Evolutionary conservation across 2,329 filamentous ascomycete genomes (phyloP), one percentile per base, ranked within the genome.

Genomic region (Diatrype stigma): DNA sequence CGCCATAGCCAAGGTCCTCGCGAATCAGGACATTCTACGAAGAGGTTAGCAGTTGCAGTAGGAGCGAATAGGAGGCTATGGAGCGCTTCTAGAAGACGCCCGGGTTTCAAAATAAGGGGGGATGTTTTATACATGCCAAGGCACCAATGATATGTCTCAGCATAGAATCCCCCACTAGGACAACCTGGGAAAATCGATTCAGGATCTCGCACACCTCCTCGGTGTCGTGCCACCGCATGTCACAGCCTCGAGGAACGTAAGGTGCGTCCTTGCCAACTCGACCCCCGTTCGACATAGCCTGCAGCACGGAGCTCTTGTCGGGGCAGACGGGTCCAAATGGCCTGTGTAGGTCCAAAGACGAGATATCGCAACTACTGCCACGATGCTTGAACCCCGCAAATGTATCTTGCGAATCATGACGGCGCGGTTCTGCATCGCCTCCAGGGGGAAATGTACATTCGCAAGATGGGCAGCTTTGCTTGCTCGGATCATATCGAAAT

Each of bases 111-210:
- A n/a, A n/a, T n/a, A n/a, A n/a, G n/a, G n/a, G n/a, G n/a, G n/a
- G n/a, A n/a, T n/a, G n/a, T n/a, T n/a, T n/a, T n/a, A n/a, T n/a
- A n/a, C n/a, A n/a, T n/a, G n/a, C n/a, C 48, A 77, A 56, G 38
- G 73, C 73, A 1, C 74, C 74, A 32, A 75, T 71, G 12, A 77
- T 67, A 59, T 77, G 74, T 38, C 74, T 64, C 57, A 77, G 59
- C 74, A 77, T 77, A 14, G 73, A 76, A 55, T 77, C 74, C 3
- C 73, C 75, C 6, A 75, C 62, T n/a, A 77, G 58, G 38, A 77
- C 60, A 34, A 78, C 70, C 51, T 74, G 74, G 19, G 74, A 71
- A 54, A 74, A 78, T 3, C 73, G 64, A 14, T 65, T 66, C 12
- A 77, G 56, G 30, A 76, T 73, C 49, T 73, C 68, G 51, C 74